phyloP scores from a whole-genome alignment of 2,329 filamentous ascomycete species.

The Fusarium marasasianum region DNA sequence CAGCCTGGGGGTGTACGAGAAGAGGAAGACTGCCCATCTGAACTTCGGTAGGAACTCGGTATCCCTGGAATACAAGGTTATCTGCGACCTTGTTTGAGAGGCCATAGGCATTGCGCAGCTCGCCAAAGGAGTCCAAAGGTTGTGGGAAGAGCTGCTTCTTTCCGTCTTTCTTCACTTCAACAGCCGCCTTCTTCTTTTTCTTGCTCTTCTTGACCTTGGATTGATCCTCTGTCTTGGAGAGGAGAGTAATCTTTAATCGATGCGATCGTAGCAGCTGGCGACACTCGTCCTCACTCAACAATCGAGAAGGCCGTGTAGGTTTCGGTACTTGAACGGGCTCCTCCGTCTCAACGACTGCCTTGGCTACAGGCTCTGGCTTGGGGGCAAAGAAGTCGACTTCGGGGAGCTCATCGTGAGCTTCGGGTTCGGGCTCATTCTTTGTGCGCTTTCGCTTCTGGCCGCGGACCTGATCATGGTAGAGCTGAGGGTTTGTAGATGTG shows the following conservation, averaged over 20 bases:
- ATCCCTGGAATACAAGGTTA: slow-evolving; percentile 87
- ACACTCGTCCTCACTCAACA: slow-evolving; percentile 74
- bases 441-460: slow-evolving; percentile 66
- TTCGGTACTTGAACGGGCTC: slow-evolving; percentile 43
- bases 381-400: slow-evolving; percentile 69
- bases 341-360: slow-evolving; percentile 40
- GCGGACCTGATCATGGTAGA: slow-evolving; percentile 68
- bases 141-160: slow-evolving; percentile 78
- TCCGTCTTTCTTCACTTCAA: slow-evolving; percentile 58
- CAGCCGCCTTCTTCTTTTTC: slow-evolving; percentile 61
- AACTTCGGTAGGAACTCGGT: slow-evolving; percentile 89
- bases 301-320: slow-evolving; percentile 42
- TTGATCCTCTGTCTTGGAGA: slow-evolving; percentile 63
- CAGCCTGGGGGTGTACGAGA: slow-evolving; percentile 68
- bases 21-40: slow-evolving; percentile 88
- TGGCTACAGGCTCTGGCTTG: slow-evolving; percentile 49
- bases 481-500: slow-evolving; percentile 71
- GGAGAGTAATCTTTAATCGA: slow-evolving; percentile 82
- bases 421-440: slow-evolving; percentile 48
- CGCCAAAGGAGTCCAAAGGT: slow-evolving; percentile 79
- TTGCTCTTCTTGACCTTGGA: slow-evolving; percentile 64
- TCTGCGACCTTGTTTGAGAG: slow-evolving; percentile 77
- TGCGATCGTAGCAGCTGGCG: slow-evolving; percentile 80
- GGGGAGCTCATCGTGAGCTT: slow-evolving; percentile 49
- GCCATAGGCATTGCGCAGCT: slow-evolving; percentile 76